These are phyloP conservation scores for Trichophaea hybrida DNA, from an alignment of 2,329 filamentous ascomycete genomes.

Conservation along the genomic window DNA sequence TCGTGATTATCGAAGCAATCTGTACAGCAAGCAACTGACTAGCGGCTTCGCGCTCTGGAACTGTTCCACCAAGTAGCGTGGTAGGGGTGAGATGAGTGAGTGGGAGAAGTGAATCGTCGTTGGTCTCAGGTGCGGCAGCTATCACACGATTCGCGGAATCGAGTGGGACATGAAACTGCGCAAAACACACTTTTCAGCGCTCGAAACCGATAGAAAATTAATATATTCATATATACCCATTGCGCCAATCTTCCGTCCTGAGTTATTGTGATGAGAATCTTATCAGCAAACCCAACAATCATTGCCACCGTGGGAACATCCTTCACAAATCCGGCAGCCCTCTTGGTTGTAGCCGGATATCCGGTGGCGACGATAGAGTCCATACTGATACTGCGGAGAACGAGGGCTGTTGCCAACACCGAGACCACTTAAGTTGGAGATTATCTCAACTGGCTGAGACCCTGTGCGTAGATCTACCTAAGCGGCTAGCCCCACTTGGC, in stretches of 20 bases:
- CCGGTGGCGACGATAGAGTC: slow-evolving; percentile 27
- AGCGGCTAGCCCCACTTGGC: no score
- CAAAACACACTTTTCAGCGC: background rate
- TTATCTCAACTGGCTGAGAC: no score
- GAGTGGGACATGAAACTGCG: slow-evolving; percentile 63
- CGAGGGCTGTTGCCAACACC: no score
- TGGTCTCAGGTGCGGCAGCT: slow-evolving; percentile 32
- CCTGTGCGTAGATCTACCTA: no score
- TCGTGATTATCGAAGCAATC: slow-evolving; percentile 64
- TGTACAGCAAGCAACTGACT: slow-evolving; percentile 84
- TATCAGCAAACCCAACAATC: slow-evolving; percentile 66
- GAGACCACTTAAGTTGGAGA: no score
- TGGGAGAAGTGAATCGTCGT: slow-evolving; percentile 50
- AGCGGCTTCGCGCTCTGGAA: slow-evolving; percentile 61
- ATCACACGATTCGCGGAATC: slow-evolving; percentile 49
- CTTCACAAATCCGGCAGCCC: slow-evolving; percentile 44
- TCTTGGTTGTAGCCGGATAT: slow-evolving; percentile 54
- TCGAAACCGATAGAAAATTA: background rate
- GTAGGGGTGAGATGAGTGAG: slow-evolving; percentile 70
- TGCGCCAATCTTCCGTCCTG: slow-evolving; percentile 76
- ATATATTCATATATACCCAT: slow-evolving; percentile 63
- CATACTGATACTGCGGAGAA: slow-evolving; percentile 2
- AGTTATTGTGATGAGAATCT: slow-evolving; percentile 75
- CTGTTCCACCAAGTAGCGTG: slow-evolving; percentile 72
- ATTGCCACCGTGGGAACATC: slow-evolving; percentile 58